Evolutionary conservation across 768 basidiomycete genomes (phyloP), one percentile per base, ranked within the genome.

Genomic region (Boletus rufocinnamomeus): DNA sequence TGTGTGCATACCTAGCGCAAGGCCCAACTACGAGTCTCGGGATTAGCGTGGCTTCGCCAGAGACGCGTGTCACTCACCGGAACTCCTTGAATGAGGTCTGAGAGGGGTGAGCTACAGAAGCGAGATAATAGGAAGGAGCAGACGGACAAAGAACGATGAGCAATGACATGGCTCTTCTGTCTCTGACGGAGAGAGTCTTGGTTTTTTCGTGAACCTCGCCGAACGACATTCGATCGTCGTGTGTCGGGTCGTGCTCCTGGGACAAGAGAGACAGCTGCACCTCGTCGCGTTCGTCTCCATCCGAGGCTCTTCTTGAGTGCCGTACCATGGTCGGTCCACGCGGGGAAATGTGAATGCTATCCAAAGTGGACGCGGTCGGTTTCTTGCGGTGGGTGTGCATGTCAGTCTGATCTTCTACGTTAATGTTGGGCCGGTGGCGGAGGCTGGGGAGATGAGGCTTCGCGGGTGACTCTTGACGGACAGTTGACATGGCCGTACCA

Each of bases 101-200:
- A 47, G 54, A 45, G 27, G 52, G 49, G 57, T 63, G 30, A 72
- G 63, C 43, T 32, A 46, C 57, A 43, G 69, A 50, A 46, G 30
- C 63, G 23, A 50, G 13, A 46, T 25, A 44, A 58, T 49, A 25
- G 30, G 19, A 61, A 52, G 37, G 51, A 43, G 51, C 19, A 61
- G 35, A 82, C 94, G 77, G 66, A 96, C 94, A 98, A 50, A 98
- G 79, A 65, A 94, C 78, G 72, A 93, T 88, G 35, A 98, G 77
- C 53, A 98, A 76, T 5, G 83, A 84, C 81, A 98, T 93, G 50
- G 88, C 91, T 65, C 84, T 80, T 73, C 89, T 90, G 75, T 98
- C 95, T 71, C 86, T 88, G 32, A 79, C 65, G 38, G 87, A 88
- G 63, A 92, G 80, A 27, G 80, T 68, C 69, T 83, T 88, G 47